phyloP scores from a whole-genome alignment of 2,329 filamentous ascomycete species.

The Paecilomyces dactylethromorphus region DNA sequence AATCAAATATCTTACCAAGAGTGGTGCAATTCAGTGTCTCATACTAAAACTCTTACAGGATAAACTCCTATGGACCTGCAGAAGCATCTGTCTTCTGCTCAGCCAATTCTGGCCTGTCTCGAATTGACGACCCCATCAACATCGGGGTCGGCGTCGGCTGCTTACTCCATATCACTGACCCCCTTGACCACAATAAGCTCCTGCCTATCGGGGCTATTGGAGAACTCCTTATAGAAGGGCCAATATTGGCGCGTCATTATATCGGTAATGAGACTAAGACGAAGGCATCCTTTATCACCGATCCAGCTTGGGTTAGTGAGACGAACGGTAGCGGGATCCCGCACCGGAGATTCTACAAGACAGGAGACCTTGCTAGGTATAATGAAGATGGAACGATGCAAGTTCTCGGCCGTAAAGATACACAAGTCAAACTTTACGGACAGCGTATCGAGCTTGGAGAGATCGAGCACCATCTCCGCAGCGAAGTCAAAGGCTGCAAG shows the following conservation, averaged over 20 bases:
- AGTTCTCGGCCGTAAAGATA: constrained; percentile 49
- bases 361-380: neutral
- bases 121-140: neutral
- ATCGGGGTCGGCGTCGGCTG: neutral
- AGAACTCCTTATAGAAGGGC: neutral
- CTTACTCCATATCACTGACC: neutral
- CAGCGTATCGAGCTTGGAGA: constrained; percentile 51
- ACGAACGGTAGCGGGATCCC: too few relatives aligned
- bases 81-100: neutral
- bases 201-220: neutral
- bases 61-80: neutral
- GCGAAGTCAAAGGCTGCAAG: too few relatives aligned
- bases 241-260: neutral
- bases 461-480: constrained; percentile 26
- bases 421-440: constrained; percentile 55
- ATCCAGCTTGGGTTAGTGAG: neutral
- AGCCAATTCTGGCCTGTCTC: neutral
- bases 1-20: too few relatives aligned
- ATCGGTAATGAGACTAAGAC: neutral
- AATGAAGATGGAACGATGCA: neutral
- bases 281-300: neutral
- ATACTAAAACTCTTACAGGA: too few relatives aligned
- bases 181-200: neutral
- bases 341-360: neutral
- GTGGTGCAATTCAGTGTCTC: too few relatives aligned